Percentiles rank a stretch among this genome's conserved stretches.
Conservation (phyloP, 2,329 filamentous ascomycete species). For the Colletotrichum lini region DNA sequence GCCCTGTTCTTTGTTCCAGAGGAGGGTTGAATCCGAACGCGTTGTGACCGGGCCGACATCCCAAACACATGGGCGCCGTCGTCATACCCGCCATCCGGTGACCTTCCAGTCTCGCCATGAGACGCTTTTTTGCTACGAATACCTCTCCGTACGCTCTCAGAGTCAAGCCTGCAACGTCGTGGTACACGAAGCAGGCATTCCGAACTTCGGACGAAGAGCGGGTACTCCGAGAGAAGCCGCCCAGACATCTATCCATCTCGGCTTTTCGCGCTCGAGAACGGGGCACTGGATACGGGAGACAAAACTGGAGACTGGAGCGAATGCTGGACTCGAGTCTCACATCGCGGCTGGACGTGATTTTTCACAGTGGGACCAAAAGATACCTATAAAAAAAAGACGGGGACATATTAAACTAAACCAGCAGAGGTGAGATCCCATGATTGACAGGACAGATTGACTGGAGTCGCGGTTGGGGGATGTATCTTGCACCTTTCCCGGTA, state of each 20-base stretch:
- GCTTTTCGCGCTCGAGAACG: constrained; percentile 40
- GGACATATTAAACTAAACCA: constrained; percentile 3
- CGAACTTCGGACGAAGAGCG: constrained; percentile 38
- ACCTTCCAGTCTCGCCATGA: constrained; percentile 37
- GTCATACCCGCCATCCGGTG: constrained; percentile 5
- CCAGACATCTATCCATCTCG: constrained; percentile 32
- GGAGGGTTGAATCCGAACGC: constrained; percentile 5
- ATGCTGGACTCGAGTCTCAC: background rate
- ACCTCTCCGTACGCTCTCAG: background rate
- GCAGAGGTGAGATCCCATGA: constrained; percentile 28
- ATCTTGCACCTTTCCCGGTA: constrained; percentile 14
- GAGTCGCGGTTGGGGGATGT: constrained; percentile 31
- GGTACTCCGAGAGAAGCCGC: constrained; percentile 40
- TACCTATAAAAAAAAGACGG: constrained; percentile 32
- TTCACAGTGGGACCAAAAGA: constrained; percentile 29
- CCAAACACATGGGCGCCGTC: constrained; percentile 7
- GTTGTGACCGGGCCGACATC: constrained; percentile 18
- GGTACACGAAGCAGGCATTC: constrained; percentile 15
- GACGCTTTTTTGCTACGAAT: constrained; percentile 25
- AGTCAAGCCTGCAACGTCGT: constrained; percentile 11
- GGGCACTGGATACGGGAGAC: constrained; percentile 31
- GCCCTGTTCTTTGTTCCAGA: background rate
- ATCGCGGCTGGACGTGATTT: constrained; percentile 32
- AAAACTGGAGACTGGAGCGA: constrained; percentile 28
- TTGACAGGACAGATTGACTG: constrained; percentile 38